Evolutionary conservation across 306 rosid species (phyloP).

Genomic region (Parietaria judaica): DNA sequence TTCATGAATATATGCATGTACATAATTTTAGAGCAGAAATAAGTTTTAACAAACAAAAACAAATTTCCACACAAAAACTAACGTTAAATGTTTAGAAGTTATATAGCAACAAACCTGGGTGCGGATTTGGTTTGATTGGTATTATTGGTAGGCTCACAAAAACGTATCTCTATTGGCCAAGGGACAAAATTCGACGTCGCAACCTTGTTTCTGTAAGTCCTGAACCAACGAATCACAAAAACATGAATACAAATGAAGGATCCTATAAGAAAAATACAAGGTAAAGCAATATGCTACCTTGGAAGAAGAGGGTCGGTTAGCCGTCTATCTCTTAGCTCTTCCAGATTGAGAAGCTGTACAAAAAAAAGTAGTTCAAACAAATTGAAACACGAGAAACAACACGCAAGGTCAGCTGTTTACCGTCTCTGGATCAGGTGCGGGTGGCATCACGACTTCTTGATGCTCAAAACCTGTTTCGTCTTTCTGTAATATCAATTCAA

Average conservation of each 20-base stretch:
- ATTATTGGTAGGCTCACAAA: slow-evolving; percentile 67
- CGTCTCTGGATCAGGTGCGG: slow-evolving; percentile 64
- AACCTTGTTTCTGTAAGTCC: slow-evolving; percentile 87
- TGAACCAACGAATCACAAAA: slow-evolving; percentile 30
- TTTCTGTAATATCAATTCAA: slow-evolving; percentile 46
- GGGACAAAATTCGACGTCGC: slow-evolving; percentile 58
- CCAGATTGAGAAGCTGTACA: slow-evolving; percentile 74
- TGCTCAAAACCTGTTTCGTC: slow-evolving; percentile 68
- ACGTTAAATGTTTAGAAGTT: slow-evolving; percentile 11
- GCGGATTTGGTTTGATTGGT: slow-evolving; percentile 83
- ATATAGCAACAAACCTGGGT: slow-evolving; percentile 54
- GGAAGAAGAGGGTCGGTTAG: slow-evolving; percentile 81
- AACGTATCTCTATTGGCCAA: slow-evolving; percentile 95
- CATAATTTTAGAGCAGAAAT: not conserved
- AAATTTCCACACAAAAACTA: slow-evolving; percentile 2
- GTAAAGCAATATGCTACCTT: slow-evolving; percentile 30
- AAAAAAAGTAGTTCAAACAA: slow-evolving; percentile 6
- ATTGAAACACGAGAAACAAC: not conserved
- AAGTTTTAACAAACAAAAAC: not conserved
- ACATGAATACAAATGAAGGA: slow-evolving; percentile 6
- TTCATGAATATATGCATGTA: too few species aligned
- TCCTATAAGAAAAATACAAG: not conserved
- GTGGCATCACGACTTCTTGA: slow-evolving; percentile 63
- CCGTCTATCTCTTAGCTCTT: slow-evolving; percentile 74
- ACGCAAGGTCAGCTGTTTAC: slow-evolving; percentile 29